Percentiles rank a stretch among this genome's conserved stretches.
Conservation (phyloP, 352 stramenopile genomes). For the Thraustochytrium sp. region DNA sequence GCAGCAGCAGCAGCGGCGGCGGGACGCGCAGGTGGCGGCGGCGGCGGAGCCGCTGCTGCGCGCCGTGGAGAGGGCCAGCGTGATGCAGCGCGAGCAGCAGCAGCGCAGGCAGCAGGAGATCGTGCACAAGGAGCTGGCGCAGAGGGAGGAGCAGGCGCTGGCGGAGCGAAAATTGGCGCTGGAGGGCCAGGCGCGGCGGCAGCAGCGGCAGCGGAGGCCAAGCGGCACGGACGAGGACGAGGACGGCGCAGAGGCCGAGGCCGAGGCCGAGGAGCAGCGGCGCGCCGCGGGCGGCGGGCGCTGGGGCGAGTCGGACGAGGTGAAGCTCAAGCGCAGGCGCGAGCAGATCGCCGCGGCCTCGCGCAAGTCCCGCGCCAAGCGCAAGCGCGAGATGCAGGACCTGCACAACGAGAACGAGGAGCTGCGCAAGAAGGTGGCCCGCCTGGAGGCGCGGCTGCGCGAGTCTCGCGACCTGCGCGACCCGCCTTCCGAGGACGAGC, state of each 20-base stretch:
- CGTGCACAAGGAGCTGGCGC: background rate
- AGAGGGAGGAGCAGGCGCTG: background rate
- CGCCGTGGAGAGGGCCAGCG: background rate
- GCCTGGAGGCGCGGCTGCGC: background rate
- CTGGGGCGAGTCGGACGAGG: background rate
- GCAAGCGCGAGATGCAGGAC: conserved; percentile 33
- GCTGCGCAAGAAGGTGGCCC: background rate
- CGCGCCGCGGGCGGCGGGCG: too few relatives aligned
- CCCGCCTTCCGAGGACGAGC: background rate
- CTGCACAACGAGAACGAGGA: background rate
- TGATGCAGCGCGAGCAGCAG: background rate
- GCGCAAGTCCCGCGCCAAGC: conserved; percentile 17
- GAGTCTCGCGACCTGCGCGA: background rate
- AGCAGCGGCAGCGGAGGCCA: background rate
- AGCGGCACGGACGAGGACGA: background rate
- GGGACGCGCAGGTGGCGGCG: too few relatives aligned
- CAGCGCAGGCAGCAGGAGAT: background rate
- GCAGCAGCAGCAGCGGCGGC: background rate
- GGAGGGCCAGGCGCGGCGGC: background rate
- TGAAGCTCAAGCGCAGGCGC: background rate
- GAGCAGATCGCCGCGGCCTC: background rate
- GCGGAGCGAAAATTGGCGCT: background rate
- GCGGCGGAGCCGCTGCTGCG: background rate
- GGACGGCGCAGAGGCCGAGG: background rate
- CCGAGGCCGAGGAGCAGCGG: background rate